Evolutionary conservation across 306 rosid species (phyloP).

Genomic region (Inga oerstediana): DNA sequence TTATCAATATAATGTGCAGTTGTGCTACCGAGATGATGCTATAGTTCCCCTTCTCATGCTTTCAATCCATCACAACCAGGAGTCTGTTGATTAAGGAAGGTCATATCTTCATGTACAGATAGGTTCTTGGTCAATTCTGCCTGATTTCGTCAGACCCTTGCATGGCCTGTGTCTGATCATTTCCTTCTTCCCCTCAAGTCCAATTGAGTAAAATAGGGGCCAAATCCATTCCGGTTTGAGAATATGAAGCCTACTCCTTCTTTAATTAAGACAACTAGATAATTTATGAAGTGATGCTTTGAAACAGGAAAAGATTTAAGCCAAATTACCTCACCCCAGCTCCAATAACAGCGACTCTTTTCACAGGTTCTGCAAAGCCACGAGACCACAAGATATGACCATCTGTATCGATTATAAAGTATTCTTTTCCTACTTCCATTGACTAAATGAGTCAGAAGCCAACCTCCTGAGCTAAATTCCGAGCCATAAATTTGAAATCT

Average conservation of each 20-base stretch:
- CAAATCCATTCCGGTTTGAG: neutral
- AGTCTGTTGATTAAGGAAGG: neutral
- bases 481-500: neutral
- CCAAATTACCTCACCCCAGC: conserved; percentile 83
- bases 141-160: neutral
- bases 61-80: conserved; percentile 15
- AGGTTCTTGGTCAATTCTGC: neutral
- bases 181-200: neutral
- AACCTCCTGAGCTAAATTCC: neutral
- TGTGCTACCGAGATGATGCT: neutral
- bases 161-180: neutral
- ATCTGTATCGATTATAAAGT: neutral
- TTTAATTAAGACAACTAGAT: neutral
- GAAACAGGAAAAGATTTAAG: conserved; percentile 16
- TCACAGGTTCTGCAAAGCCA: conserved; percentile 60
- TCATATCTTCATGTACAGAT: neutral
- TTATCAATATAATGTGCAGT: neutral
- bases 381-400: neutral
- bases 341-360: conserved; percentile 89
- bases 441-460: neutral
- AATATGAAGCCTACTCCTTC: neutral
- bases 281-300: neutral
- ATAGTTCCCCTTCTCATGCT: conserved; percentile 13
- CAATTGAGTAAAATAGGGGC: neutral
- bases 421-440: neutral